phyloP scores from a whole-genome alignment of 23 red algal species.

The Cyanidium caldarium region DNA sequence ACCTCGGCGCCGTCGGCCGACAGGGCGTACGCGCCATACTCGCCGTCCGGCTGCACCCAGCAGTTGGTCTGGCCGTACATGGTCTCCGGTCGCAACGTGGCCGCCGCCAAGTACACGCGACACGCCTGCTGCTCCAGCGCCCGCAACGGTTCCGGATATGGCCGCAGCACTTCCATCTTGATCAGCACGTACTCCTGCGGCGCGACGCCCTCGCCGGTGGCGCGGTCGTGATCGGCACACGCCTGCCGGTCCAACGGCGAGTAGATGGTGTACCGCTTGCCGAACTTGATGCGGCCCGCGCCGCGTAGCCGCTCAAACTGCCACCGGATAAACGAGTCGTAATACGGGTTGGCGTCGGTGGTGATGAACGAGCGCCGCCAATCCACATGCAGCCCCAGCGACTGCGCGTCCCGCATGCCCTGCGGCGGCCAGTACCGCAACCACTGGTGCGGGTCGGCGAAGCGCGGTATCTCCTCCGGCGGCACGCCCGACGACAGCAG shows the following conservation, averaged over 20 bases:
- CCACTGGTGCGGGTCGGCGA: constrained; percentile 78
- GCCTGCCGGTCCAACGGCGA: constrained; percentile 81
- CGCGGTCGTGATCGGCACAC: constrained; percentile 96
- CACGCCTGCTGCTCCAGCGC: constrained; percentile 15
- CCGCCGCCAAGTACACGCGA: constrained; percentile 63
- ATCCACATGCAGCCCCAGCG: constrained; percentile 65
- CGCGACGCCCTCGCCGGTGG: constrained; percentile 73
- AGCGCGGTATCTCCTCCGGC: constrained; percentile 32
- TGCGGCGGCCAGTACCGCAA: constrained; percentile 63
- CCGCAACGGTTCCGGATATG: constrained; percentile 10
- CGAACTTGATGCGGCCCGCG: constrained; percentile 85
- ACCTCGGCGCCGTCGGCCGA: constrained; percentile 27
- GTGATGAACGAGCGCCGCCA: constrained; percentile 99
- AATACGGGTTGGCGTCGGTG: constrained; percentile 93
- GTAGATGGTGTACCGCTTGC: constrained; percentile 82
- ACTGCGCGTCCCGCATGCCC: constrained; percentile 48
- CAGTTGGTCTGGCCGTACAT: constrained; percentile 99
- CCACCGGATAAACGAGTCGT: constrained; percentile 98
- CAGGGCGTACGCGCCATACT: constrained; percentile 59
- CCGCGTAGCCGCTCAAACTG: constrained; percentile 70
- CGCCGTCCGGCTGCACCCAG: constrained; percentile 74
- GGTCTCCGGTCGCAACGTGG: constrained; percentile 86
- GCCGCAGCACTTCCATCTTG: constrained; percentile 52
- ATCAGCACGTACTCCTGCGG: constrained; percentile 97
- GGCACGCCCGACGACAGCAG: constrained; percentile 58